These are phyloP conservation scores for Thermoascus crustaceus DNA, from an alignment of 2,329 filamentous ascomycete genomes.

Conservation along the genomic window DNA sequence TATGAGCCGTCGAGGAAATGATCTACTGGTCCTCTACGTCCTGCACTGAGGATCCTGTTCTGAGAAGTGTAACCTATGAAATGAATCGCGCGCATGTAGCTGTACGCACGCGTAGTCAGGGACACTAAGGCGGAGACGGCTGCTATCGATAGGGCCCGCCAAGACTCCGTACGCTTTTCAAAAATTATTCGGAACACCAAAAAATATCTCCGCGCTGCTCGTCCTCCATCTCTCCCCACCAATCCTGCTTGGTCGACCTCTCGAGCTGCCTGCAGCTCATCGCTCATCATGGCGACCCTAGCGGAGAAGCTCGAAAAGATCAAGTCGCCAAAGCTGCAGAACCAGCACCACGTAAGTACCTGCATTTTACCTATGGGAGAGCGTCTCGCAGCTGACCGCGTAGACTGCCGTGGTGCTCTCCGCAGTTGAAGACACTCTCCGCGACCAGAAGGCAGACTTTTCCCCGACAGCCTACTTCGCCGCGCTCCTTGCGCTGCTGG, in stretches of 20 bases:
- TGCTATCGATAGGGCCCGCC: constrained; percentile 21
- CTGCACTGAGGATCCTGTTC: no score
- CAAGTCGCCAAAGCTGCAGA: constrained; percentile 90
- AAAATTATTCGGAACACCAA: constrained; percentile 17
- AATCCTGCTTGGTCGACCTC: constrained; percentile 13
- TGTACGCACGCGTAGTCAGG: no score
- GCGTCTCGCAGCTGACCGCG: constrained; percentile 2
- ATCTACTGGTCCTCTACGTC: no score
- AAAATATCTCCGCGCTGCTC: constrained; percentile 16
- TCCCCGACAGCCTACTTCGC: constrained; percentile 92
- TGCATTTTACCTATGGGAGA: no score
- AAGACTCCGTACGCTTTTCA: constrained; percentile 26
- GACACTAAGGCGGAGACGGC: not conserved
- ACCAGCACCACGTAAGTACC: constrained; percentile 74
- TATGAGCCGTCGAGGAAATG: no score
- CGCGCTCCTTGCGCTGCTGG: constrained; percentile 80
- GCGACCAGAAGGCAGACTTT: constrained; percentile 73
- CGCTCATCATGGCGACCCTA: constrained; percentile 50
- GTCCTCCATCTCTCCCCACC: constrained; percentile 13
- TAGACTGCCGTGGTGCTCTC: constrained; percentile 65
- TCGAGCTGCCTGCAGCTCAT: constrained; percentile 18
- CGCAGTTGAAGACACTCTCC: constrained; percentile 86
- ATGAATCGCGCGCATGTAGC: no score
- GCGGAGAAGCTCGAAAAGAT: constrained; percentile 96
- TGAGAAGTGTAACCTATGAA: no score